Percentiles rank a stretch among this genome's conserved stretches.
These are phyloP conservation scores for Trichoderma parareesei DNA, from an alignment of 495 filamentous ascomycete genomes.

Conservation along the genomic window DNA sequence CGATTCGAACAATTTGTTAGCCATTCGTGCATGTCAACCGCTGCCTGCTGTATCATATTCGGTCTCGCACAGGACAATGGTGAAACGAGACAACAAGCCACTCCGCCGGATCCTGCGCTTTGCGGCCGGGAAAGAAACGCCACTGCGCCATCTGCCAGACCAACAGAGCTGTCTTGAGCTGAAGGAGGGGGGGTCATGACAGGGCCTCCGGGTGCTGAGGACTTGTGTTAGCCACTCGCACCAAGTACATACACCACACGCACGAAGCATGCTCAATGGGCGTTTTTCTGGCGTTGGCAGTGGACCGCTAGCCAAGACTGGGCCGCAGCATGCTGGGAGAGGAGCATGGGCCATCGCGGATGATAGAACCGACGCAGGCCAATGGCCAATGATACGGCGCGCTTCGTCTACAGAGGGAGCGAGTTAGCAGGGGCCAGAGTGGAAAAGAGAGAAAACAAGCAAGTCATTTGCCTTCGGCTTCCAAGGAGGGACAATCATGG, in stretches of 20 bases:
- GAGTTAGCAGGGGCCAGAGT: not conserved
- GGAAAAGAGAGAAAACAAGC: not conserved
- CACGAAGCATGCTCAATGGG: not conserved
- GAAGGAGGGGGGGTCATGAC: not conserved
- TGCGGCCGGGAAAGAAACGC: constrained; percentile 6
- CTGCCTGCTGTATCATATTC: not conserved
- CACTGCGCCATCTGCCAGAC: not conserved
- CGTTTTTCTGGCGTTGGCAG: not conserved
- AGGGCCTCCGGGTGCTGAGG: not conserved
- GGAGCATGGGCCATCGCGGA: constrained; percentile 5
- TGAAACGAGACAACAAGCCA: not conserved
- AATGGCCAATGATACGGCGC: not conserved
- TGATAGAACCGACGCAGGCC: not conserved
- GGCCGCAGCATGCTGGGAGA: not conserved
- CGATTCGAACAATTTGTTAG: not conserved
- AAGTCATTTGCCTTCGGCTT: not conserved
- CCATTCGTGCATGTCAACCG: not conserved
- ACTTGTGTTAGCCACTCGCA: not conserved
- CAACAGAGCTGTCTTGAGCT: not conserved
- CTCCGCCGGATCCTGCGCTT: not conserved
- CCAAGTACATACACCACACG: too few species aligned
- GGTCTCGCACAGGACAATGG: not conserved
- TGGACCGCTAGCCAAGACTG: not conserved
- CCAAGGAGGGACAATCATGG: constrained; percentile 3
- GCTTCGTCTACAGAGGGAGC: not conserved